Base-by-base conservation (phyloP, 371 early-diverging fungal species). In the Umbelopsis sp. region DNA sequence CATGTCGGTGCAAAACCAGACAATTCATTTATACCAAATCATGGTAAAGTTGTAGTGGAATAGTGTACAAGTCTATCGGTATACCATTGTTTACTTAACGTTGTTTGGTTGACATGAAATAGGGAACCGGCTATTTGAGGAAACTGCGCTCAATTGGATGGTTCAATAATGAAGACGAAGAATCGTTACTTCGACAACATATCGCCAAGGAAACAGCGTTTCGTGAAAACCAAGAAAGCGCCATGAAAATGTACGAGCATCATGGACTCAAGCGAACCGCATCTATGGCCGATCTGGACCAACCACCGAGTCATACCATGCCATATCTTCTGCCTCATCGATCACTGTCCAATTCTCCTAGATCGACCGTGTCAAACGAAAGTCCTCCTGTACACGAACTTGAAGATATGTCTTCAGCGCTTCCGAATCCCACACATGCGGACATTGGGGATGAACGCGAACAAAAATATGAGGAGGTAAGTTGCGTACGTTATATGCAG, bases 1-100 rank as follows among this genome's bases (percentile, higher is more conserved):
- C 65, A 82, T 86, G 63, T 83, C 89, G 38, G 80, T 88, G 29
- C 85, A 89, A 69, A 77, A 89, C 64, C 91, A 91, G 50, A 77
- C 77, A 38, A 86, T 88, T 51, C 80, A 88, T 64, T 76, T 88
- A 20, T 72, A 86, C 48, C 82, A 85, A 22, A 76, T 89, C 68
- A 83, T 79, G 82, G 87, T 88, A 73, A 16, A 24, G 7, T 20
- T 44, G 3, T n/a, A 63, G 14, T 11, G 32, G 14, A 44, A 14
- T 53, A 18, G 22, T 38, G n/a, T 22, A 32, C n/a, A 29, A 48
- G 16, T 14, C 18, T 24, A 20, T 38, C 4, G 29, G 16, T 16
- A 22, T 0, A 41, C 64, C 22, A 63, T 22, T 44, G 22, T 45
- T 14, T 45, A 45, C 7, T 5, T 20, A 44, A 25, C 51, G 46